Conservation (phyloP, 345 rosid genomes). For the Camelina neglecta region DNA sequence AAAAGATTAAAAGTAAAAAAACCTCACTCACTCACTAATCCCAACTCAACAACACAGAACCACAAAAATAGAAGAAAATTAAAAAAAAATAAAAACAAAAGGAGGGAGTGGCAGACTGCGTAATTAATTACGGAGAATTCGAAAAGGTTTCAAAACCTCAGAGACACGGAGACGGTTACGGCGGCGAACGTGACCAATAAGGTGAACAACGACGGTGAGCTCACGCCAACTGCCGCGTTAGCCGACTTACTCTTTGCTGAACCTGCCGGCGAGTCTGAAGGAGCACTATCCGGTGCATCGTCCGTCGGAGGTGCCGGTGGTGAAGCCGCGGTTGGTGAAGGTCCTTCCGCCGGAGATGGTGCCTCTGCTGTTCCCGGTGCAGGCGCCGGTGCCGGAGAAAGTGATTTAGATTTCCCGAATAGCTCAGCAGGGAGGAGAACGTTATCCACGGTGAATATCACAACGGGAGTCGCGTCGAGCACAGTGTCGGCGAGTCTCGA, state of each 20-base stretch:
- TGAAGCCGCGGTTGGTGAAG: conserved; percentile 71
- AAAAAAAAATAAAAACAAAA: conserved; percentile 19
- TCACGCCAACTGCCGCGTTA: conserved; percentile 51
- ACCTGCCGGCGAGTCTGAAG: conserved; percentile 58
- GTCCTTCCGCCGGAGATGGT: conserved; percentile 57
- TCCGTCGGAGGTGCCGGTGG: conserved; percentile 83
- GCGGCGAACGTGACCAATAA: conserved; percentile 40
- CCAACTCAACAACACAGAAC: conserved; percentile 29
- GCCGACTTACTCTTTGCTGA: conserved; percentile 60
- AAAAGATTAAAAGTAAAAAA: conserved; percentile 22
- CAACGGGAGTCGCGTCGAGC: conserved; percentile 72
- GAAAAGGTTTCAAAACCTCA: conserved; percentile 43
- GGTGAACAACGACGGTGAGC: conserved; percentile 49
- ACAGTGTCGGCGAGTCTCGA: conserved; percentile 79
- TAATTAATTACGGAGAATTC: conserved; percentile 36
- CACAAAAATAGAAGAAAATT: conserved; percentile 12
- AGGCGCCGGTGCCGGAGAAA: conserved; percentile 78
- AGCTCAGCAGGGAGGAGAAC: conserved; percentile 74
- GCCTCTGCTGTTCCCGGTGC: conserved; percentile 55
- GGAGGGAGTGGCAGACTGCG: conserved; percentile 33
- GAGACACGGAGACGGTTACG: conserved; percentile 46
- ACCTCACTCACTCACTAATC: conserved; percentile 42
- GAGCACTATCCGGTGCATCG: conserved; percentile 63
- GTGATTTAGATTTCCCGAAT: conserved; percentile 57
- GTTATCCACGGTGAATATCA: conserved; percentile 73